Base-by-base conservation (phyloP, 164 flowering plant species). In the Euptelea pleiosperma region DNA sequence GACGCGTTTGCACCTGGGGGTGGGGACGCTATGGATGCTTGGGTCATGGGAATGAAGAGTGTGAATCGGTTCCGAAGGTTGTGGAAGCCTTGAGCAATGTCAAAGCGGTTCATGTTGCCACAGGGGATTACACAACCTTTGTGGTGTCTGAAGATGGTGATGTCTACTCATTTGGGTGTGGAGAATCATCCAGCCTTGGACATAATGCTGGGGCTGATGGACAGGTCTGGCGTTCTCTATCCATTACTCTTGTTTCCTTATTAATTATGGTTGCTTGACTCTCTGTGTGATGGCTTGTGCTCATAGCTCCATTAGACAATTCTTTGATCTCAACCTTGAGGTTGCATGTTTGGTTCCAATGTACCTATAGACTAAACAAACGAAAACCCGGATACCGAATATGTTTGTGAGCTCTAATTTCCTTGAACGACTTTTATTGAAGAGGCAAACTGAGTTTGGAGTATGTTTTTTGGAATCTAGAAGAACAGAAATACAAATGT, bases 1-100 rank as follows among this genome's bases (percentile, higher is more conserved):
- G 99, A 15, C 75, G 99, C 40, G 99, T 94, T 3, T 94, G 97
- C 74, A 94, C 99, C 2, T 94, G 99, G 99, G 99, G 99, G 24
- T 94, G 99, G 99, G 97, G 97, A 1, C 84, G 91, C 1, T 84
- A 89, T 58, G 99, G 99, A 22, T 94, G 99, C 78, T 73, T 94
- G 55, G 99, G 98, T 30, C 99, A 94, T 59, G 99, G 99, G 15
- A 84, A 89, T 43, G 96, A 91, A 62, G 97, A 94, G 30, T 82
- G 94, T 65, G 93, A 91, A 63, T 80, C 89, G 7, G 76, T 61
- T 54, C 99, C 99, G 8, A 94, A 86, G 73, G 98, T 94, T 18
- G 95, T 94, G 16, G 86, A 89, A 70, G 74, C 84, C 24, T 71
- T 94, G 59, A 74, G 68, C 61, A 58, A 76, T 4, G 77, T 94